Evolutionary conservation across 768 basidiomycete species (phyloP).

Genomic region (Hypholoma sublateritium): DNA sequence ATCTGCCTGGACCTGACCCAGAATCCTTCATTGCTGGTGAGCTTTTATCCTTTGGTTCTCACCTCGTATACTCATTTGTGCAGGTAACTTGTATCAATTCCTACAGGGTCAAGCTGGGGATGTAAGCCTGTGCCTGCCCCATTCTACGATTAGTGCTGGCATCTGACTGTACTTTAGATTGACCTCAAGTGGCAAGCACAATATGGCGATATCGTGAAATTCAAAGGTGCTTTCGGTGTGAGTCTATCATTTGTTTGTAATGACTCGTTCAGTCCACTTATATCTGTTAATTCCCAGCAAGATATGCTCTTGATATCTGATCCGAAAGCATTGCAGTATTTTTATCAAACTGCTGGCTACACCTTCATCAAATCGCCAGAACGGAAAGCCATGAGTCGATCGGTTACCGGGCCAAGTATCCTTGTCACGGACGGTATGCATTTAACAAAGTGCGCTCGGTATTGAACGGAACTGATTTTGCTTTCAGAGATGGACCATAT

Average conservation of each 20-base stretch:
- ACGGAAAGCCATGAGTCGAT: constrained; percentile 34
- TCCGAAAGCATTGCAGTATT: constrained; percentile 47
- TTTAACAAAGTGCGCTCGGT: background rate
- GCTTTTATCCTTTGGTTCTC: background rate
- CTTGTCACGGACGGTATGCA: constrained; percentile 39
- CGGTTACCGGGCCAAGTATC: constrained; percentile 35
- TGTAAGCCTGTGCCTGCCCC: constrained; percentile 10
- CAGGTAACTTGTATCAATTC: constrained; percentile 28
- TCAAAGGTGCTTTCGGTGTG: constrained; percentile 39
- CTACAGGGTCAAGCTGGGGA: constrained; percentile 34
- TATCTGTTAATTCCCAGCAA: constrained; percentile 26
- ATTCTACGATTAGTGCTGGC: constrained; percentile 6
- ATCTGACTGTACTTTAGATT: constrained; percentile 24
- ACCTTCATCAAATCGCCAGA: constrained; percentile 40
- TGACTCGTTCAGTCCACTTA: background rate
- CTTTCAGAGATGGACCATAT: constrained; percentile 37
- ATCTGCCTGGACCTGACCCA: constrained; percentile 34
- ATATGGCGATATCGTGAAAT: constrained; percentile 40
- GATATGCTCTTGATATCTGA: constrained; percentile 46
- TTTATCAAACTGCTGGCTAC: constrained; percentile 44
- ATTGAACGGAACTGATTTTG: background rate
- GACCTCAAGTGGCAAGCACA: constrained; percentile 45
- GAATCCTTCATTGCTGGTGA: constrained; percentile 42
- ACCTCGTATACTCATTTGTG: background rate
- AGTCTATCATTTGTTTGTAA: constrained; percentile 3